phyloP scores from a whole-genome alignment of 495 filamentous ascomycete species.

The Cercophora samala region DNA sequence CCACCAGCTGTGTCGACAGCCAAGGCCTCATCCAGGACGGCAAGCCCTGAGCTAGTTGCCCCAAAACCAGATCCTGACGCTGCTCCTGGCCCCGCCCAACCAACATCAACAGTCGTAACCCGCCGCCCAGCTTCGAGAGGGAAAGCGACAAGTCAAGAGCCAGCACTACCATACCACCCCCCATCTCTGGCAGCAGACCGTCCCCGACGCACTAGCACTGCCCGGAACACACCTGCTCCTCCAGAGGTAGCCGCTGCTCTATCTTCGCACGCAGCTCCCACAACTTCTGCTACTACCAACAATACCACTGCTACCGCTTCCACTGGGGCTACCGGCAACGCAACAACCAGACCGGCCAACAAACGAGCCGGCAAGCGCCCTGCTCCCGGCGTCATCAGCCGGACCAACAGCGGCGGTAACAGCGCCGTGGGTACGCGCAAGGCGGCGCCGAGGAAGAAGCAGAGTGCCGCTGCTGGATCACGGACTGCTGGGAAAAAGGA shows the following conservation, averaged over 20 bases:
- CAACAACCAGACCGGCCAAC: slow-evolving; percentile 37
- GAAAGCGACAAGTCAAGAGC: slow-evolving; percentile 50
- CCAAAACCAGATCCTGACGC: slow-evolving; percentile 33
- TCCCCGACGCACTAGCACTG: slow-evolving; percentile 54
- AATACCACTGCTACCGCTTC: slow-evolving; percentile 3
- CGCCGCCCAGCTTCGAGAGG: slow-evolving; percentile 48
- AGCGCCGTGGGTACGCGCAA: slow-evolving; percentile 74
- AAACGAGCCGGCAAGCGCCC: slow-evolving; percentile 60
- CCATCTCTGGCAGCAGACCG: slow-evolving; percentile 47
- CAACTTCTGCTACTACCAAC: background rate
- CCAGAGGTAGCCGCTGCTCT: slow-evolving; percentile 25
- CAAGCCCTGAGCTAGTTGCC: slow-evolving; percentile 31
- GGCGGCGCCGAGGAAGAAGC: slow-evolving; percentile 66
- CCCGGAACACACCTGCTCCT: slow-evolving; percentile 55
- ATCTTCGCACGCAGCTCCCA: background rate
- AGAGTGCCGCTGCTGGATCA: slow-evolving; percentile 24
- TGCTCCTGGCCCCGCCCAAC: slow-evolving; percentile 21
- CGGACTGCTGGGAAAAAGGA: slow-evolving; percentile 36
- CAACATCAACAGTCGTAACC: slow-evolving; percentile 17
- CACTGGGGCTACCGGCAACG: background rate
- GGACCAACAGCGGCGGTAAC: slow-evolving; percentile 66
- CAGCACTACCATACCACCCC: slow-evolving; percentile 24
- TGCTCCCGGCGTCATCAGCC: slow-evolving; percentile 70
- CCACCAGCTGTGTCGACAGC: slow-evolving; percentile 10
- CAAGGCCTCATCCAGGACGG: slow-evolving; percentile 33